Conservation (phyloP, 2,329 filamentous ascomycete genomes). For the Sporothrix brasiliensis region DNA sequence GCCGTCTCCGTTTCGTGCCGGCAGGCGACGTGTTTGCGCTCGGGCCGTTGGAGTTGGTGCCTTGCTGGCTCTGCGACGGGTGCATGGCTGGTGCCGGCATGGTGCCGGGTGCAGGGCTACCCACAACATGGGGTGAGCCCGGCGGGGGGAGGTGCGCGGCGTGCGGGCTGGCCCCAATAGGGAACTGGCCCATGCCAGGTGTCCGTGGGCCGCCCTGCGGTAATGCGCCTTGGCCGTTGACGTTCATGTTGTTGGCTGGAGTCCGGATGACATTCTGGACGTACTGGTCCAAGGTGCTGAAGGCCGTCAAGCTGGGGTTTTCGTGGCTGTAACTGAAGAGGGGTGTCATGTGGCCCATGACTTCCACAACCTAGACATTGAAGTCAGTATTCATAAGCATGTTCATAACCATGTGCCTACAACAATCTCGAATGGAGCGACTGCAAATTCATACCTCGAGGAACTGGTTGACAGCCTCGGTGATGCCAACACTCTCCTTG, state of each 20-base stretch:
- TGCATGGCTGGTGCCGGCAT: conserved; percentile 70
- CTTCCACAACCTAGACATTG: conserved; percentile 59
- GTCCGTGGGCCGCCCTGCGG: conserved; percentile 54
- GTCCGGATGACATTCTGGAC: conserved; percentile 52
- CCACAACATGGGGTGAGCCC: conserved; percentile 60
- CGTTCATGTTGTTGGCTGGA: conserved; percentile 42
- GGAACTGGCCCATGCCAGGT: conserved; percentile 60
- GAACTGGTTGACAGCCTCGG: conserved; percentile 64
- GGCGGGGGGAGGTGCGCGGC: conserved; percentile 63
- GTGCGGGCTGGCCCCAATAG: conserved; percentile 63
- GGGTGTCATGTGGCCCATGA: conserved; percentile 68
- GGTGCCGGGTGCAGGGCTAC: conserved; percentile 63
- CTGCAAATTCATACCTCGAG: conserved; percentile 56
- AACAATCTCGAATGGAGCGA: background rate
- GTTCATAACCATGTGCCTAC: background rate
- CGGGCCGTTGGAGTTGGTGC: conserved; percentile 65
- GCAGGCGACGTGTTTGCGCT: conserved; percentile 69
- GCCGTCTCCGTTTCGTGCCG: conserved; percentile 61
- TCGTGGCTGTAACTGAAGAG: conserved; percentile 62
- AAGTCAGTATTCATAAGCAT: background rate
- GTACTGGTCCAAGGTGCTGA: conserved; percentile 63
- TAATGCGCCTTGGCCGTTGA: conserved; percentile 54
- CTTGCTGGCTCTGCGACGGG: conserved; percentile 68
- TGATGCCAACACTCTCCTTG: conserved; percentile 61
- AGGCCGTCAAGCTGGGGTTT: conserved; percentile 59